Base-by-base conservation (phyloP, 2,329 filamentous ascomycete genomes). In the Pseudogymnoascus sp. region DNA sequence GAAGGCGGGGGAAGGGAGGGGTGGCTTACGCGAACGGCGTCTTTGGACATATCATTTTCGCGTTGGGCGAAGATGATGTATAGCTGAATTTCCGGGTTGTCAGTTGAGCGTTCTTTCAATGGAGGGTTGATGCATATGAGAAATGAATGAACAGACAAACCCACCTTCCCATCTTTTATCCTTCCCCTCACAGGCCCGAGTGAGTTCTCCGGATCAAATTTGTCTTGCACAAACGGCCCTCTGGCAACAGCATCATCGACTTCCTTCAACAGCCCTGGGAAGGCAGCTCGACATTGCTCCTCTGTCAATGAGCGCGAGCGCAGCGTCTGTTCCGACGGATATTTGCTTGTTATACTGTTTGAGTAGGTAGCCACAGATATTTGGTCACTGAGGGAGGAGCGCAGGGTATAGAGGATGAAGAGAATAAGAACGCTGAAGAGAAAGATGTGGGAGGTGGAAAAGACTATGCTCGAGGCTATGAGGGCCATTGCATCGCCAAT, bases 211-310 rank as follows among this genome's bases (percentile, higher is more conserved):
- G 71, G 74, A 31, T 74, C 70, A 54, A 72, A 69, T 31, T 68
- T 72, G 62, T 72, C 60, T 13, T 83, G 72, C 3, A 69, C 69
- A 68, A 83, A 82, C 3, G 77, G 74, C 0, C 80, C 80, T 63
- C 77, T 70, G 21, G 76, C 73, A 1, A 81, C 77, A 6, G 74
- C 76, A 60, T 77, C 70, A 39, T 81, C 79, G 64, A 84, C 76
- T 63, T 82, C 77, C 41, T 75, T 74, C 0, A 75, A 79, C 16
- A 83, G 72, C 2, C 76, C 77, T 0, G 81, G 81, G 66, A 84
- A 84, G 1, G 71, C 69, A 41, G 69, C 69, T 6, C 69, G 67
- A 70, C 81, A 84, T 68, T 82, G 75, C 21, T 74, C 67, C 25
- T 77, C 73, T 11, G 74, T 77, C 57, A 83, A 74, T 10, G 23